Base-by-base conservation (phyloP, 441 rosid species). In the Erysimum cheiri region DNA sequence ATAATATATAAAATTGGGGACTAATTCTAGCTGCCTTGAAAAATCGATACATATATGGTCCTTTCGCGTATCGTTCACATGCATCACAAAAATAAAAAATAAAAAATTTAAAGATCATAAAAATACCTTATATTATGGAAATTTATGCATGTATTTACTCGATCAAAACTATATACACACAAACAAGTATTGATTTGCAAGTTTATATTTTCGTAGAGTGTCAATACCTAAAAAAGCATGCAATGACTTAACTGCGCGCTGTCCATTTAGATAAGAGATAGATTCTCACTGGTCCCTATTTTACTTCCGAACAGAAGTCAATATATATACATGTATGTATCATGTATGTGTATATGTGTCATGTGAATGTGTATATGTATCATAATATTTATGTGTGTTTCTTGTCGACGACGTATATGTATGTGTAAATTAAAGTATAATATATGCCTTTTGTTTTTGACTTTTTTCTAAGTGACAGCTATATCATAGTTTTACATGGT, bases 231-330 rank as follows among this genome's bases (percentile, higher is more conserved):
- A 48, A 64, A 67, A 64, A 67, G 67, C 49, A 60, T 67, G 56
- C 19, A 58, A 39, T 12, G 57, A 22, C 33, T 44, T 15, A 41
- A 73, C 32, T 14, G 54, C 2, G 24, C 24, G 24, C 49, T 65
- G 67, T 49, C 47, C 60, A 65, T 57, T 57, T 32, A 36, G 77
- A 73, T 58, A 74, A 67, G 68, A 60, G 77, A 67, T 43, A 32
- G 19, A 60, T 74, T 72, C 66, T 48, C 53, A 17, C 13, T 39
- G 71, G 76, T 72, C 76, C 71, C 26, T 52, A 44, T 47, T 60
- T 60, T 44, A 67, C 77, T 60, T 41, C 72, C 36, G 6, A 29
- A 8, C 52, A 26, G 7, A 67, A 73, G 77, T 73, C 77, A 50
- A 73, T 72, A 5, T 0, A 41, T 17, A 40, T 41, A 19, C 17